Base-by-base conservation (phyloP, 768 basidiomycete genomes). In the Tricholoma matsutake region DNA sequence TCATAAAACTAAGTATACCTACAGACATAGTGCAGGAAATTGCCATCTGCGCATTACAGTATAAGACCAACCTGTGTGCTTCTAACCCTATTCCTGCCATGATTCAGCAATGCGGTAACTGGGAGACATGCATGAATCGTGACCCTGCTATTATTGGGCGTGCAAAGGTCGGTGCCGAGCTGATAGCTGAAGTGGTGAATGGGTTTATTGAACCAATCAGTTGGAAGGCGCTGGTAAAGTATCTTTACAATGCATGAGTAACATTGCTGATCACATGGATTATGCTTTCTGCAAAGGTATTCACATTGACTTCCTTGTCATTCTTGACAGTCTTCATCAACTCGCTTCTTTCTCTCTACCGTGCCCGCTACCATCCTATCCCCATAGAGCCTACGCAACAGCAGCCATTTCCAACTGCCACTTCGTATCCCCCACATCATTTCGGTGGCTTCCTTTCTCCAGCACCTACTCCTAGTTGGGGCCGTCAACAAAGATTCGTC, bases 171-270 rank as follows among this genome's bases (percentile, higher is more conserved):
- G 88, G 91, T 47, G 95, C 96, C 60, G 94, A 98, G 79, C 86
- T 97, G 60, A 88, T 98, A 73, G 96, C 94, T 56, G 96, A 97
- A 70, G 91, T 98, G 47, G 88, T 98, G 63, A 97, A 98, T 71
- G 88, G 93, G 1, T 99, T 99, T 70, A 92, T 98, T 13, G 96
- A 99, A 70, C 91, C 91, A 54, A 96, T 99, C 75, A 94, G 91
- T 72, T 98, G 95, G 94, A 97, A 96, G 78, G 95, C 95, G 11
- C 77, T 98, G 73, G 96, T 93, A 63, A 32, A 74, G 91, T 76
- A 29, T 45, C 56, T 28, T 63, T 22, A 55, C 32, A 35, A 29
- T 39, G 35, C 49, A 53, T 6, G 47, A 34, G 16, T 39, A 35
- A 20, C 28, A 14, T 11, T 63, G 28, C 49, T 68, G 52, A 61